Evolutionary conservation across 805 yeast species (phyloP).

Genomic region (Wickerhamomyces bisporus): DNA sequence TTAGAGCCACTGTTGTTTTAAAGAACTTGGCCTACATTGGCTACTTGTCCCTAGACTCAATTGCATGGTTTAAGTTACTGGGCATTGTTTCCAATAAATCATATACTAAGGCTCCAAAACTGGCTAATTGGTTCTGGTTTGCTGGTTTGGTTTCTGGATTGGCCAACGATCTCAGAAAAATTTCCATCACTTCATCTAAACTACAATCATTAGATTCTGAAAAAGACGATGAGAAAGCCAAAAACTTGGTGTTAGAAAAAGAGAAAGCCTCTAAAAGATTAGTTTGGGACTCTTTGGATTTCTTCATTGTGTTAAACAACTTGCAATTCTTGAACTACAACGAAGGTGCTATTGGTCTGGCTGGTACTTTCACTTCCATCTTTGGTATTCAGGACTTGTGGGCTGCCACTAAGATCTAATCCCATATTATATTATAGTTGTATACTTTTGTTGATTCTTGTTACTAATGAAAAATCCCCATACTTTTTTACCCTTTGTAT

Average conservation of each 20-base stretch:
- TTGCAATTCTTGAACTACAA: constrained; percentile 54
- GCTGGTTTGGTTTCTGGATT: constrained; percentile 62
- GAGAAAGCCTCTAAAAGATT: constrained; percentile 53
- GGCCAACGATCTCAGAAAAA: constrained; percentile 50
- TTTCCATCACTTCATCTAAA: constrained; percentile 35
- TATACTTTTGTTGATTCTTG: too few relatives aligned
- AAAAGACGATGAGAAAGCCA: constrained; percentile 34
- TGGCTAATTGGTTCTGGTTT: constrained; percentile 74
- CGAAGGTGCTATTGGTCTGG: constrained; percentile 79
- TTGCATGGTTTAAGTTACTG: constrained; percentile 51
- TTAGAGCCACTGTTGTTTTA: constrained; percentile 45
- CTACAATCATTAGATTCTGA: constrained; percentile 23
- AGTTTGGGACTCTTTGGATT: constrained; percentile 72
- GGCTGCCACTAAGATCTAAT: constrained; percentile 38
- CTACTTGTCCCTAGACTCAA: constrained; percentile 58
- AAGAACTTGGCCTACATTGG: constrained; percentile 59
- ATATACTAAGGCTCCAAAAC: constrained; percentile 46
- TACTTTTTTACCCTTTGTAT: too few relatives aligned
- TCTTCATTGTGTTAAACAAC: constrained; percentile 68
- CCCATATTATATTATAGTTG: too few relatives aligned
- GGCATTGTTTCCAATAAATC: constrained; percentile 47
- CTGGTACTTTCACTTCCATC: constrained; percentile 77
- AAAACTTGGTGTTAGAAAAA: constrained; percentile 39
- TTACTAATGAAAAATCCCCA: too few relatives aligned
- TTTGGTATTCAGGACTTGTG: constrained; percentile 74